Base-by-base conservation (phyloP, 2,329 filamentous ascomycete species). In the Ophiognomonia clavigignenti-juglandacearum region DNA sequence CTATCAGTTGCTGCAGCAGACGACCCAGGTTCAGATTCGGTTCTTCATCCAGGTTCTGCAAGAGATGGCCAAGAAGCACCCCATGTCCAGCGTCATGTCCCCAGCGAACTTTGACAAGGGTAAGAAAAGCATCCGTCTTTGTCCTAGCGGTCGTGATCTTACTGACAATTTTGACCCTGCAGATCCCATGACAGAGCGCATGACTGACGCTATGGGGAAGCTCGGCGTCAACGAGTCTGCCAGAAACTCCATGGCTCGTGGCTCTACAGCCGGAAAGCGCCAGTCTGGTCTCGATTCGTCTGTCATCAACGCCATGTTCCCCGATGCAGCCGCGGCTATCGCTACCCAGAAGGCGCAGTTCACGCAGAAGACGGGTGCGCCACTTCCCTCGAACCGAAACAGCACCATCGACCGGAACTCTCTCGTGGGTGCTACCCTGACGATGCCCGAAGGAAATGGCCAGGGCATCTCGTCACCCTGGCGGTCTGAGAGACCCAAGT, bases 31-130 rank as follows among this genome's bases (percentile, higher is more conserved):
- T 52, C 93, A 98, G 72, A 96, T 97, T 63, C 85, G 93, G 46
- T 98, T 98, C 76, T 98, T 98, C 70, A 97, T 97, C 57, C 92
- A 97, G 69, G 90, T 98, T 39, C 75, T 98, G 58, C 91, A 97
- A 73, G 93, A 98, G 67, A 98, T 97, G 93, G 91, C 91, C 54
- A 96, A 96, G 72, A 95, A 85, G 61, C 91, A 97, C 66, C 93
- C 93, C 23, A 95, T 97, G 88, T 95, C 92, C 29, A 88, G 92
- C 44, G 86, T 98, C 31, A 70, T 98, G 43, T 97, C 93, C 23
- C 93, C 93, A 24, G 86, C 93, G 46, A 95, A 90, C 63, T 96
- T 97, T 66, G 93, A 97, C 64, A 97, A 96, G 74, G 90, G 90
- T 93, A 72, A 61, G n/a, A n/a, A n/a, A n/a, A n/a, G 13, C 6